phyloP scores from a whole-genome alignment of 148 eudicot species.

The Amaranthus cruentus region DNA sequence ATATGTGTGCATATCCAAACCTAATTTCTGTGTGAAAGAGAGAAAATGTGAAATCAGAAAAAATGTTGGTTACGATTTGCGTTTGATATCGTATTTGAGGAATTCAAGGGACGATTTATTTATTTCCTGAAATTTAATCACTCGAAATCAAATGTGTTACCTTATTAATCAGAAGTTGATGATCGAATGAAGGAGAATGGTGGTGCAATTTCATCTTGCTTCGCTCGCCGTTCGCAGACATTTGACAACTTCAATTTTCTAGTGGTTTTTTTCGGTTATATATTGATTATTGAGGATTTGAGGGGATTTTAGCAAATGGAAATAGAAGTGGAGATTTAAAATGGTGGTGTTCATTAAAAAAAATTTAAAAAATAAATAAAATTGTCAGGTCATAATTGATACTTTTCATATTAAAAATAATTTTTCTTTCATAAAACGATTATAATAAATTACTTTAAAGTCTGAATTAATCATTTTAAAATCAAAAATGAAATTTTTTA shows the following conservation, averaged over 20 bases:
- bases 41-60: not conserved
- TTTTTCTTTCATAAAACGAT: no score
- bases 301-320: no score
- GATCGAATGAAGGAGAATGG: not conserved
- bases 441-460: no score
- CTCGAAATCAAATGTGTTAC: not conserved
- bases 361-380: not conserved
- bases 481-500: no score
- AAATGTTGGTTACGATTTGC: slow-evolving; percentile 13
- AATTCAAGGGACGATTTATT: not conserved
- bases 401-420: no score
- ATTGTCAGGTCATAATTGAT: no score
- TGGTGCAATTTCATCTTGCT: not conserved
- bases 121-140: not conserved
- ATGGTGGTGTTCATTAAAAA: not conserved
- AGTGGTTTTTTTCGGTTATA: not conserved
- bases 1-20: not conserved
- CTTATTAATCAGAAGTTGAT: not conserved
- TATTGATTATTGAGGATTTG: no score
- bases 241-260: not conserved
- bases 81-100: not conserved
- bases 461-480: no score
- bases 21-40: not conserved
- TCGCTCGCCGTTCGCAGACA: not conserved
- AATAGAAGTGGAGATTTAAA: no score